Conservation (phyloP, 345 rosid genomes). For the Salix dunnii region DNA sequence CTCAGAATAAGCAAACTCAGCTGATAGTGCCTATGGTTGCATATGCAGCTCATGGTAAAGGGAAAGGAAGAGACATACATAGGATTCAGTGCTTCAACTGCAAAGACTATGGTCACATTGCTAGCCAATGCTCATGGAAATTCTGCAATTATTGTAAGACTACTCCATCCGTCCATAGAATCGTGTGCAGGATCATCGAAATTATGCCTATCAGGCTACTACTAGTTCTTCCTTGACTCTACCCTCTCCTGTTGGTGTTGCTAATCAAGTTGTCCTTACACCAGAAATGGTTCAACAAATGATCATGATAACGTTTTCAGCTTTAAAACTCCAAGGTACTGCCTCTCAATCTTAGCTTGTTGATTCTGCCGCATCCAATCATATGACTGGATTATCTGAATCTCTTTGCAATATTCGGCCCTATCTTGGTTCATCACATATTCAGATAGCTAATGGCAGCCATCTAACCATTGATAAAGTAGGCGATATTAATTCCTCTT, state of each 20-base stretch:
- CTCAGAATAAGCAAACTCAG: no score
- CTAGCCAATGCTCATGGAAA: no score
- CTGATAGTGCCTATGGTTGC: background rate
- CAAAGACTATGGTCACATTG: no score
- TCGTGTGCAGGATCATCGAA: no score
- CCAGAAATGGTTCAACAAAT: slow-evolving; percentile 6
- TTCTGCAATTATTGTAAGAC: no score
- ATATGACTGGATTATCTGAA: background rate
- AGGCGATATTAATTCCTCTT: background rate
- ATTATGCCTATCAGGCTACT: no score
- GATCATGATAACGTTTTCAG: background rate
- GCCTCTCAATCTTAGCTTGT: background rate
- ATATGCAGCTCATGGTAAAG: background rate
- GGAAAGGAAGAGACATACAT: background rate
- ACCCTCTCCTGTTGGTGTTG: no score
- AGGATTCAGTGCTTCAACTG: no score
- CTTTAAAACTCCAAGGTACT: background rate
- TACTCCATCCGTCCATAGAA: no score
- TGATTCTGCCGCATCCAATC: background rate
- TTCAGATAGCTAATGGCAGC: background rate
- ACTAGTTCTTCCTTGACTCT: no score
- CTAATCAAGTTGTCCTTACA: background rate
- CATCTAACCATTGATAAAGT: background rate
- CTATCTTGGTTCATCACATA: no score
- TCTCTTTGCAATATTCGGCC: background rate